phyloP scores from a whole-genome alignment of 2,329 filamentous ascomycete genomes.

The Claviceps cyperi region DNA sequence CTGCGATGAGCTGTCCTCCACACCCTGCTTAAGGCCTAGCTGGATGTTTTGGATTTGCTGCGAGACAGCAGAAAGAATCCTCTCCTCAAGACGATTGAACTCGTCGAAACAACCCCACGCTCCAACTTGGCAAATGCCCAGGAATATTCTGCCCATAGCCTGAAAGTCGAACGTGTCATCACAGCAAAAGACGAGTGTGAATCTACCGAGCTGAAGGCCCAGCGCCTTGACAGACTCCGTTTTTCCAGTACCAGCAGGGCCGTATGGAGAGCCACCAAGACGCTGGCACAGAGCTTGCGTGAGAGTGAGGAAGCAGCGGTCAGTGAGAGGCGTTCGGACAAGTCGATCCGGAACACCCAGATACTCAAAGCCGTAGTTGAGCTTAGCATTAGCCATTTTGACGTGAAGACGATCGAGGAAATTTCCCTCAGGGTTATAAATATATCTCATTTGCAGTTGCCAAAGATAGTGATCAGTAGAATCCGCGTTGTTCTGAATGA shows the following conservation, averaged over 20 bases:
- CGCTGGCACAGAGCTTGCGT: constrained; percentile 92
- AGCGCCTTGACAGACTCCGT: constrained; percentile 98
- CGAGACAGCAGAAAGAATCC: constrained; percentile 93
- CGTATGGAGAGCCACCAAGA: constrained; percentile 92
- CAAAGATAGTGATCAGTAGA: constrained; percentile 75
- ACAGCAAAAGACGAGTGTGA: constrained; percentile 98
- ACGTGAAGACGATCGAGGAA: constrained; percentile 71
- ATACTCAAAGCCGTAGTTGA: constrained; percentile 97
- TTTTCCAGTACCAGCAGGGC: constrained; percentile 94
- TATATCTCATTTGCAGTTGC: constrained; percentile 94
- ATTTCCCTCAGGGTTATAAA: constrained; percentile 72
- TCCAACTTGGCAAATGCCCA: constrained; percentile 96
- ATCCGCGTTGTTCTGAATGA: constrained; percentile 60
- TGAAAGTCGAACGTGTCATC: constrained; percentile 99
- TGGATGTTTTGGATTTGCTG: constrained; percentile 99
- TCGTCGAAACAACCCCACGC: constrained; percentile 99
- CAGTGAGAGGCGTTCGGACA: constrained; percentile 89
- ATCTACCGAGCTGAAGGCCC: constrained; percentile 88
- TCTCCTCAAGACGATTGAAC: constrained; percentile 97
- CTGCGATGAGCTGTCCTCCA: constrained; percentile 67
- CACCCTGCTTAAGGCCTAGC: constrained; percentile 76
- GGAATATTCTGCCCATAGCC: constrained; percentile 97
- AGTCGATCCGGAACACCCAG: constrained; percentile 91
- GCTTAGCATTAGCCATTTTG: constrained; percentile 90
- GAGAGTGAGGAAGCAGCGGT: constrained; percentile 94